Percentiles rank a stretch among this genome's conserved stretches.
Evolutionary conservation across 2,329 filamentous ascomycete species (phyloP).

Genomic region (Cladosporium sp.): DNA sequence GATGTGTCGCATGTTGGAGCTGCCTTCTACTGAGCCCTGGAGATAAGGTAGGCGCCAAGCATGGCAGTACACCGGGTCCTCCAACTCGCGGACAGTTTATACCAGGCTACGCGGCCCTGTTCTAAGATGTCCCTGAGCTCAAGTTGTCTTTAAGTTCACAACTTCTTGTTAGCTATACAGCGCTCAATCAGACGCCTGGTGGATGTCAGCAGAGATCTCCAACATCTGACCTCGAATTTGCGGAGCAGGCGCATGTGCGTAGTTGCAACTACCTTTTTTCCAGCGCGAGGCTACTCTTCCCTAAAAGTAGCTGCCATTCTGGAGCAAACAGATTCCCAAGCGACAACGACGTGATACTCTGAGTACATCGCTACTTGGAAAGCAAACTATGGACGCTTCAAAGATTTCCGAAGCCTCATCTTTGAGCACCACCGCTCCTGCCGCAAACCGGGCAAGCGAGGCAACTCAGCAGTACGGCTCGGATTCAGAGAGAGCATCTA

Average conservation of each 20-base stretch:
- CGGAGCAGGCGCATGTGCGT: background rate
- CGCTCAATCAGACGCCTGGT: background rate
- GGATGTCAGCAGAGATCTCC: background rate
- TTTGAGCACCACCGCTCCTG: background rate
- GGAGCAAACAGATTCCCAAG: background rate
- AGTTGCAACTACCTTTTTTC: background rate
- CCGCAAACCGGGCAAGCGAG: background rate
- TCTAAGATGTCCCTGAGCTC: background rate
- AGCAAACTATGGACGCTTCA: background rate
- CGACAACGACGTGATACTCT: background rate
- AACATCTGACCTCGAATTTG: background rate
- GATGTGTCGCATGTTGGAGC: background rate
- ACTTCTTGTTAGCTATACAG: background rate
- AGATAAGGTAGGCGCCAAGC: constrained; percentile 14
- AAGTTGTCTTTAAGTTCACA: too few relatives aligned
- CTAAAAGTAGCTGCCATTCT: background rate
- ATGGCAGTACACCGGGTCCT: background rate
- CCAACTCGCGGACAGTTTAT: background rate
- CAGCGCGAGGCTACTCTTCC: background rate
- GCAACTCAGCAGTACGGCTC: background rate
- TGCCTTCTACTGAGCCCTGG: background rate
- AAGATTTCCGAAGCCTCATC: background rate
- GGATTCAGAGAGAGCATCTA: background rate
- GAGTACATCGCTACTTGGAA: background rate
- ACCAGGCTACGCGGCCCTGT: background rate